Percentiles rank a stretch among this genome's conserved stretches.
Conservation (phyloP, 768 basidiomycete species). For the Leccinellum rugosiceps region DNA sequence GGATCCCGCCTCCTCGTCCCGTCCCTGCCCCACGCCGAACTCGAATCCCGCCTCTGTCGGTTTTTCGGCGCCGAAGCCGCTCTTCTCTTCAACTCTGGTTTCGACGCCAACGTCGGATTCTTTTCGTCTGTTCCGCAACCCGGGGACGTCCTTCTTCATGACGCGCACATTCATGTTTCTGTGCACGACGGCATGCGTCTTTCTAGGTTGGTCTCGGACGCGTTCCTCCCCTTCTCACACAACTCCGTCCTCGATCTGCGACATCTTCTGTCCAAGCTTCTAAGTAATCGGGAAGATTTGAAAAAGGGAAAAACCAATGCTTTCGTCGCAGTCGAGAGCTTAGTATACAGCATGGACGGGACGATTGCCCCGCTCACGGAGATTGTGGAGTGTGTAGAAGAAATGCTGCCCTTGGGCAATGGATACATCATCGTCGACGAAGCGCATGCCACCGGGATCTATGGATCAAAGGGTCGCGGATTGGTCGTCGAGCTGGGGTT, state of each 20-base stretch:
- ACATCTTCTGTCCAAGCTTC: slow-evolving; percentile 40
- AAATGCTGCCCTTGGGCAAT: slow-evolving; percentile 57
- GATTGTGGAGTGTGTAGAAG: slow-evolving; percentile 62
- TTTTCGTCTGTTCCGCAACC: slow-evolving; percentile 77
- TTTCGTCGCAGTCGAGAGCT: slow-evolving; percentile 83
- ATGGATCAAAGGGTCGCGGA: slow-evolving; percentile 75
- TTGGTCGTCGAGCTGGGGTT: slow-evolving; percentile 68
- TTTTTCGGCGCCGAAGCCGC: slow-evolving; percentile 67
- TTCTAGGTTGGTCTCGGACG: slow-evolving; percentile 41
- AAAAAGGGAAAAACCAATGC: slow-evolving; percentile 43
- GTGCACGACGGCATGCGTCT: slow-evolving; percentile 89
- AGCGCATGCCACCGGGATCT: slow-evolving; percentile 90
- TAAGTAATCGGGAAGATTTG: slow-evolving; percentile 35
- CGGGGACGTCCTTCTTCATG: slow-evolving; percentile 75
- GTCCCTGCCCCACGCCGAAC: slow-evolving; percentile 49
- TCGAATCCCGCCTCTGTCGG: slow-evolving; percentile 64
- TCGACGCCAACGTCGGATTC: slow-evolving; percentile 88
- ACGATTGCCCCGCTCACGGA: slow-evolving; percentile 74
- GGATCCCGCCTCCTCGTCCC: slow-evolving; percentile 83
- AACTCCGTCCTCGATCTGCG: slow-evolving; percentile 60
- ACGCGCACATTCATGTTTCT: slow-evolving; percentile 87
- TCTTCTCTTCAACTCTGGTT: slow-evolving; percentile 89
- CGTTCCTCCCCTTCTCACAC: slow-evolving; percentile 59
- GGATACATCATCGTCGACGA: slow-evolving; percentile 85
- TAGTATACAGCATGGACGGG: slow-evolving; percentile 98